Base-by-base conservation (phyloP, 805 yeast genomes). In the Zygosaccharomyces rouxii region DNA sequence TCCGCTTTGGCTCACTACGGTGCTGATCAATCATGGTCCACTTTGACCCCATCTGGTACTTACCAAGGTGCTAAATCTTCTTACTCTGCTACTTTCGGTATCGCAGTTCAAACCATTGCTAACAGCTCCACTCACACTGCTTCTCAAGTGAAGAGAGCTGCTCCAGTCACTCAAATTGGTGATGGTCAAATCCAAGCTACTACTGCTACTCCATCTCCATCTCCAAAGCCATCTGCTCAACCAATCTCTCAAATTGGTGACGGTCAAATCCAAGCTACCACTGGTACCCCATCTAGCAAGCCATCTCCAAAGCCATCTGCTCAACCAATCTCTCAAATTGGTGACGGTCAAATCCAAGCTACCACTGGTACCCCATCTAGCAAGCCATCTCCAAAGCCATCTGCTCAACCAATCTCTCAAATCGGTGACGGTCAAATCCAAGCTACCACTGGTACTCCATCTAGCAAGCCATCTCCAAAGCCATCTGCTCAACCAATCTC, bases 101-200 rank as follows among this genome's bases (percentile, higher is more conserved):
- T 71, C 50, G 76, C 74, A 28, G 73, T 71, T 47, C 57, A 63
- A 42, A 72, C 75, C 57, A 53, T 67, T 42, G 56, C 73, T 25
- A 51, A 69, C 35, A 49, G 61, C 35, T 51, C 65, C 29, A 50
- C 63, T 35, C 33, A 30, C 14, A 35, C 49, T 29, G 38, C 59
- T 22, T 51, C 57, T n/a, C 35, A 52, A 29, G 56, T 59, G 19
- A 41, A 49, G 47, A 56, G 77, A 64, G 79, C 78, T 50, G 76
- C 75, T 56, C 84, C 78, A 56, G 63, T 68, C 25, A 59, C 73
- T 26, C 74, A 70, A 56, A 73, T 72, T 49, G 66, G 69, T 41
- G 79, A 75, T 50, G 84, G 84, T 62, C 84, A 80, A 68, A 70
- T 79, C 62, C 84, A 61, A 46, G 75, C 74, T 38, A 55, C 67